A percentile compares a stretch with the other conserved stretches of the same genome.
These are phyloP conservation scores for Dendrocalamus latiflorus DNA, from an alignment of 202 grass and related monocot species.

Conservation along the genomic window DNA sequence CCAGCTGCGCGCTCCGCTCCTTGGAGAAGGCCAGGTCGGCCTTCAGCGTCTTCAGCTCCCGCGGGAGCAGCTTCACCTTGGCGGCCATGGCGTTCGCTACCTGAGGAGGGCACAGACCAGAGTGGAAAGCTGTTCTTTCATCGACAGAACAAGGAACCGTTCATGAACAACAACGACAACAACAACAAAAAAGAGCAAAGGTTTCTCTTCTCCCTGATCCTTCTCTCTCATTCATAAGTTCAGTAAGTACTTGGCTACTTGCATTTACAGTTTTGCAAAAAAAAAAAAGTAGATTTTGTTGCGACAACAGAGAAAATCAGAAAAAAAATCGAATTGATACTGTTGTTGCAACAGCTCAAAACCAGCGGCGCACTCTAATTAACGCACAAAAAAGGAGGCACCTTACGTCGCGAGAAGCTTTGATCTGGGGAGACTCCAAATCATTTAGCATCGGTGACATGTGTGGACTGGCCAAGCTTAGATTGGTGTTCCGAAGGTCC, in stretches of 20 bases:
- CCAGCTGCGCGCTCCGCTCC: conserved; percentile 75
- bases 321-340: background rate
- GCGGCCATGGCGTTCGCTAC: conserved; percentile 78
- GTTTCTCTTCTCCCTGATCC: background rate
- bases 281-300: background rate
- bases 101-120: conserved; percentile 21
- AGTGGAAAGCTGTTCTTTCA: background rate
- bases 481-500: conserved; percentile 38
- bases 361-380: background rate
- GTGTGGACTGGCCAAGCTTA: conserved; percentile 6
- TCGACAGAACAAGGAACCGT: background rate
- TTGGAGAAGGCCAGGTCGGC: conserved; percentile 74
- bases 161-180: background rate
- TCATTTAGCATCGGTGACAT: conserved; percentile 30
- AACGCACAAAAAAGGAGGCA: background rate
- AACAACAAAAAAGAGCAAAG: background rate
- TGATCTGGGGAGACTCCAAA: conserved; percentile 58
- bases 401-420: conserved; percentile 91
- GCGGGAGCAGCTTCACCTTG: conserved; percentile 77
- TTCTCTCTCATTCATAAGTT: background rate
- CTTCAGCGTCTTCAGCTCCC: conserved; percentile 78
- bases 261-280: background rate
- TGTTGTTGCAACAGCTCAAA: background rate
- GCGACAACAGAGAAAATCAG: background rate
- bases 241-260: background rate